phyloP scores from a whole-genome alignment of 2,329 filamentous ascomycete species.

The Colletotrichum euphorbiae region DNA sequence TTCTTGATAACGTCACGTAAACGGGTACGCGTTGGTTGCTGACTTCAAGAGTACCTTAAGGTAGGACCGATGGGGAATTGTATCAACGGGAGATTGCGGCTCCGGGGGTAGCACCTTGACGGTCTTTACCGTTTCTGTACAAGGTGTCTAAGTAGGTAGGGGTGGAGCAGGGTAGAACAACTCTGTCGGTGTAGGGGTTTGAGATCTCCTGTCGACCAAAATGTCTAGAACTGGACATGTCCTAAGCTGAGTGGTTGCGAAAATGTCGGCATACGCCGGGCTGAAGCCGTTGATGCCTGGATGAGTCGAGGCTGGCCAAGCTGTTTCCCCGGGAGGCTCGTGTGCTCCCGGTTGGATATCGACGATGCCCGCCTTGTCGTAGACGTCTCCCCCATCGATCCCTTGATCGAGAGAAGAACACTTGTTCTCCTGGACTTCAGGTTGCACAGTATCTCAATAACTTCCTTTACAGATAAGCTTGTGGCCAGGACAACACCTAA shows the following conservation, averaged over 20 bases:
- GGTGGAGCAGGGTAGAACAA: background rate
- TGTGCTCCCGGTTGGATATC: no score
- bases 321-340: no score
- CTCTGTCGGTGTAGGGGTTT: slow-evolving; percentile 8
- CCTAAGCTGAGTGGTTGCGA: background rate
- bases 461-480: background rate
- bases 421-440: background rate
- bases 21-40: background rate
- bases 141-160: slow-evolving; percentile 3
- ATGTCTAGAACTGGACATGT: background rate
- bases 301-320: background rate
- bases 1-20: background rate
- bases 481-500: slow-evolving; percentile 1
- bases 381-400: no score
- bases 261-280: no score
- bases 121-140: slow-evolving; percentile 8
- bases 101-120: background rate
- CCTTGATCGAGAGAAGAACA: no score
- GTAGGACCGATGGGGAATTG: background rate
- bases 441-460: background rate
- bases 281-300: background rate
- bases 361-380: background rate
- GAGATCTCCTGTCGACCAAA: background rate
- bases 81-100: background rate
- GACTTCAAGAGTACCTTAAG: background rate